Evolutionary conservation across 129 eudicot genomes (phyloP), one percentile per base, ranked within the genome.

Genomic region (Chrysanthemum seticuspe): DNA sequence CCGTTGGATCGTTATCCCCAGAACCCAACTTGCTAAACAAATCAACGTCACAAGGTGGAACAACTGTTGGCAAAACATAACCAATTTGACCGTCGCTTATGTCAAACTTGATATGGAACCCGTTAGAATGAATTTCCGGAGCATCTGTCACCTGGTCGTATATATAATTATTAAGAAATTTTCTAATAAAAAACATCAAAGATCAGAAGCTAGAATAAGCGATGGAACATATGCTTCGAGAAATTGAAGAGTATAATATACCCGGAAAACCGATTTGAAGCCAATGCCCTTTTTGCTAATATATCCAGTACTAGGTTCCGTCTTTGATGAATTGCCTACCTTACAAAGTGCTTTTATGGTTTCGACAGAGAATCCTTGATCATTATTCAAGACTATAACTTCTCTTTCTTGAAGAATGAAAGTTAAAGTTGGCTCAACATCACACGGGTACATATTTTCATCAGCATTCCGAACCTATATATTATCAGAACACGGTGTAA

Each of bases 221-320:
- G 45, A 36, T 36, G 2, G 45, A 36, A 36, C 45, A 36, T 36
- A 36, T 6, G 6, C 45, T 36, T 36, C 0, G 45, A 36, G 45
- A 36, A 0, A 36, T 36, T 36, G 0, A 31, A 40, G 47, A 40
- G 47, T 36, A 7, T 40, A 40, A 0, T 7, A 40, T 40, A 40
- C 47, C 47, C 2, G 91, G 13, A 94, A 94, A 21, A 94, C 98
- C n/a, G 98, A 94, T 81, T 90, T 94, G 84, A 94, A 94, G 62
- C 98, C 98, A 72, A 94, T 90, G 70, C 97, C 97, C 83, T 94
- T 94, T 84, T 90, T 91, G 58, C 98, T 96, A 49, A 94, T 94
- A 76, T 94, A 94, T 78, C 98, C 98, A 72, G 93, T 86, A 77
- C 74, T 72, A 59, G 77, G 72, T 63, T 87, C 92, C 83, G 81